phyloP scores from a whole-genome alignment of 805 yeast species.

The Saccharomyces jurei region DNA sequence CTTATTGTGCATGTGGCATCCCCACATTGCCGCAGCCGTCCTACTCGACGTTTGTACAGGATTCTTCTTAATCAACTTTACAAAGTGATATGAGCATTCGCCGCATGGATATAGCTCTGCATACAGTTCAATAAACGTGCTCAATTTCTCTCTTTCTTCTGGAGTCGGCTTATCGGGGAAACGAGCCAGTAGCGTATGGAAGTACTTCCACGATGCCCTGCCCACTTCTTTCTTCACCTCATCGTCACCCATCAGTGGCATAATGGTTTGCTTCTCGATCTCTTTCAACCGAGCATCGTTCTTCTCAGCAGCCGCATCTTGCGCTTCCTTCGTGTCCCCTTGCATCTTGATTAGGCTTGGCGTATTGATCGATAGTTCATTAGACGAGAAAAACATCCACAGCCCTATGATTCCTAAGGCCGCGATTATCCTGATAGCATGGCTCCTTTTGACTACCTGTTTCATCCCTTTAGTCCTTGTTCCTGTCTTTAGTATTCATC shows the following conservation, averaged over 20 bases:
- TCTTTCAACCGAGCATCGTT: neutral
- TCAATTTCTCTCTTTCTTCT: slow-evolving; percentile 55
- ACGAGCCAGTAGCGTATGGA: slow-evolving; percentile 87
- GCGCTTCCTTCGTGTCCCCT: neutral
- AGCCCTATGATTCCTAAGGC: slow-evolving; percentile 4
- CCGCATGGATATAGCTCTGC: slow-evolving; percentile 95
- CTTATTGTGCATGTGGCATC: slow-evolving; percentile 83
- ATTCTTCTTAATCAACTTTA: slow-evolving; percentile 50
- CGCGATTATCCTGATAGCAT: neutral
- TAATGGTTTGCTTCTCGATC: slow-evolving; percentile 42
- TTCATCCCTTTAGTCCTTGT: neutral
- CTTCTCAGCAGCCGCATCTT: slow-evolving; percentile 3
- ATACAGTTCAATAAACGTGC: slow-evolving; percentile 59
- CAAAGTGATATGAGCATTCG: slow-evolving; percentile 92
- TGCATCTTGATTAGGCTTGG: neutral
- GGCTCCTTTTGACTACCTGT: neutral
- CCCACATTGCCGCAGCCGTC: slow-evolving; percentile 87
- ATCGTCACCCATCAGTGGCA: slow-evolving; percentile 92
- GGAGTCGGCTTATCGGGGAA: slow-evolving; percentile 76
- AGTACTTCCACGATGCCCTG: slow-evolving; percentile 81
- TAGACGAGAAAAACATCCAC: slow-evolving; percentile 21
- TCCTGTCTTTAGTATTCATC: neutral
- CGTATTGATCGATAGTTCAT: slow-evolving; percentile 13
- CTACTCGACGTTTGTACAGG: slow-evolving; percentile 83
- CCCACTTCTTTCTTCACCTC: slow-evolving; percentile 67